Base-by-base conservation (phyloP, 2,329 filamentous ascomycete species). In the Graphilbum ipis-grandicollis region DNA sequence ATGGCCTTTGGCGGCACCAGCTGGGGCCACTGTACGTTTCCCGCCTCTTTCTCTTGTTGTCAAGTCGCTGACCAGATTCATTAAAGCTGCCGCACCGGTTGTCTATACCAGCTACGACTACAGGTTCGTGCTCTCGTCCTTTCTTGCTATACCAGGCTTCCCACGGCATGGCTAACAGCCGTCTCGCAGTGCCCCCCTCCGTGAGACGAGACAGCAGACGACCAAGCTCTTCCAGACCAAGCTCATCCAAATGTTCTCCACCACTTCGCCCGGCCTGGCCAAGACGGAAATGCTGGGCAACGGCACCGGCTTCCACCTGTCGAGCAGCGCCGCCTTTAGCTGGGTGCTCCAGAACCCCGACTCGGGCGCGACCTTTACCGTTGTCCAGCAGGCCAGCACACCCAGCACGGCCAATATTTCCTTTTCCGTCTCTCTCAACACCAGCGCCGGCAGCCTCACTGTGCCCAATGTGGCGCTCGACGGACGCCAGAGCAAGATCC, bases 1-100 rank as follows among this genome's bases (percentile, higher is more conserved):
- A 70, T 8, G 68, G 75, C 68, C 1, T 81, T 67, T 44, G 82
- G 82, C 13, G 82, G 81, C 6, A 86, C 81, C 0, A 90, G 88
- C 50, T 88, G 81, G 82, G 81, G 81, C 0, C 62, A 69, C 36
- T 58, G 55, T 47, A 36, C 30, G 43, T 39, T 8, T 10, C 34
- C 7, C 13, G 4, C 15, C 14, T 18, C 31, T 14, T 34, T 18
- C 13, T 22, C 9, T 28, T 19, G 4, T 10, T 26, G 3, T 30
- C 21, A 12, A 15, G 12, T 23, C 26, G 13, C 14, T 4, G 13
- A n/a, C n/a, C n/a, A n/a, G n/a, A n/a, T n/a, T n/a, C n/a, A n/a
- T n/a, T 23, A 34, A 35, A 49, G 55, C 56, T 33, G 61, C 57
- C 30, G 58, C 60, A 4, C 61, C 62, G 0, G 60, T 64, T 18